Conservation (phyloP, 169 alveolate species). For the Plasmodium blacklocki region DNA sequence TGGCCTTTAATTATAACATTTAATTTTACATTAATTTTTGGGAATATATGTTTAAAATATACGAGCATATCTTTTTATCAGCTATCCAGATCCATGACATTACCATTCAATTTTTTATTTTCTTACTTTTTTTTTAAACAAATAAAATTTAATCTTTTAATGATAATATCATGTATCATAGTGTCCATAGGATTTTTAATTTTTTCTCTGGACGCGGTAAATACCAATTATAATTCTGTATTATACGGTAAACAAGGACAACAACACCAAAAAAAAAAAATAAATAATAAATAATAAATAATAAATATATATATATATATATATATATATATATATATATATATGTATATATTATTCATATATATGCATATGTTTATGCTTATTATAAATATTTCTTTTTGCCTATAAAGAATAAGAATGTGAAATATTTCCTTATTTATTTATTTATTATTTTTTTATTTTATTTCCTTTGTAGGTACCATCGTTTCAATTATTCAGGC, state of each 20-base stretch:
- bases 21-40: slow-evolving; percentile 63
- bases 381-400: too few relatives aligned
- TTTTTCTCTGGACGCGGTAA: slow-evolving; percentile 45
- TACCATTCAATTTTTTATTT: slow-evolving; percentile 59
- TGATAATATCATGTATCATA: slow-evolving; percentile 35
- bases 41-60: slow-evolving; percentile 54
- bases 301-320: too few relatives aligned
- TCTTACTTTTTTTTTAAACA: slow-evolving; percentile 70
- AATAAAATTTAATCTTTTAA: slow-evolving; percentile 34
- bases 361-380: too few relatives aligned
- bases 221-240: slow-evolving; percentile 25
- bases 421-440: too few relatives aligned
- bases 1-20: slow-evolving; percentile 45
- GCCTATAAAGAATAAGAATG: too few relatives aligned
- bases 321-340: not conserved
- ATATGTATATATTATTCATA: too few relatives aligned
- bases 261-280: not conserved
- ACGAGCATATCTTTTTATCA: slow-evolving; percentile 54
- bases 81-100: slow-evolving; percentile 71
- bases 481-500: slow-evolving; percentile 65
- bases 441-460: slow-evolving; percentile 3
- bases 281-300: not conserved
- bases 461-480: slow-evolving; percentile 17
- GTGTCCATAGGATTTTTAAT: slow-evolving; percentile 63
- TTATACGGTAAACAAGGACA: slow-evolving; percentile 18